Evolutionary conservation across 306 rosid species (phyloP).

Genomic region (Quercus glauca): DNA sequence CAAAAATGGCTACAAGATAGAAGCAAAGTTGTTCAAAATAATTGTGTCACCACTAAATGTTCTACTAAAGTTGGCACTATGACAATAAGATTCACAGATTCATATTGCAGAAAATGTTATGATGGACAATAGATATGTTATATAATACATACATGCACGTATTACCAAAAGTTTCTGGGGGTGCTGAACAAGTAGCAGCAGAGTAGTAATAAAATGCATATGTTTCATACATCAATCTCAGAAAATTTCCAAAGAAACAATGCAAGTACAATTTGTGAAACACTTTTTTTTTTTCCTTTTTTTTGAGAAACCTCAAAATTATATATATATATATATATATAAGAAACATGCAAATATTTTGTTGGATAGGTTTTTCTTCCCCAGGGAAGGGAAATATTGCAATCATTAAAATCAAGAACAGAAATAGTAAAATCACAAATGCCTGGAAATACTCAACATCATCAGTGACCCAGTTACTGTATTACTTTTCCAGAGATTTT

Average conservation of each 20-base stretch:
- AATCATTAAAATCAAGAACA: background rate
- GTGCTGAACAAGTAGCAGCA: background rate
- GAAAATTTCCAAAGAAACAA: background rate
- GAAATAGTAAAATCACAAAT: background rate
- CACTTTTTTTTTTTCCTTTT: too few relatives aligned
- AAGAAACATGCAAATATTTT: too few relatives aligned
- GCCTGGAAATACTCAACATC: background rate
- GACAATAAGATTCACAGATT: background rate
- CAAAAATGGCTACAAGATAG: constrained; percentile 81
- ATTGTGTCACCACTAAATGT: background rate
- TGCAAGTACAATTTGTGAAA: background rate
- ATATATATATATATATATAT: background rate
- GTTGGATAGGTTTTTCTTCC: too few relatives aligned
- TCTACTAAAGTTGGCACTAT: background rate
- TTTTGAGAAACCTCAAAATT: background rate
- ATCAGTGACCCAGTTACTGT: constrained; percentile 5
- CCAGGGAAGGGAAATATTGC: too few relatives aligned
- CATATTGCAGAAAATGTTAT: background rate
- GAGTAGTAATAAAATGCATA: constrained; percentile 3
- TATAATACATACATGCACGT: background rate
- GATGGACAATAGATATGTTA: background rate
- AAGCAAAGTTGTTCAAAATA: constrained; percentile 16
- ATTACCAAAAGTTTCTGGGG: background rate
- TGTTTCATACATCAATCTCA: background rate
- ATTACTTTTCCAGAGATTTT: constrained; percentile 19